Evolutionary conservation across 768 basidiomycete genomes (phyloP).

Genomic region (Podaxis pistillaris): DNA sequence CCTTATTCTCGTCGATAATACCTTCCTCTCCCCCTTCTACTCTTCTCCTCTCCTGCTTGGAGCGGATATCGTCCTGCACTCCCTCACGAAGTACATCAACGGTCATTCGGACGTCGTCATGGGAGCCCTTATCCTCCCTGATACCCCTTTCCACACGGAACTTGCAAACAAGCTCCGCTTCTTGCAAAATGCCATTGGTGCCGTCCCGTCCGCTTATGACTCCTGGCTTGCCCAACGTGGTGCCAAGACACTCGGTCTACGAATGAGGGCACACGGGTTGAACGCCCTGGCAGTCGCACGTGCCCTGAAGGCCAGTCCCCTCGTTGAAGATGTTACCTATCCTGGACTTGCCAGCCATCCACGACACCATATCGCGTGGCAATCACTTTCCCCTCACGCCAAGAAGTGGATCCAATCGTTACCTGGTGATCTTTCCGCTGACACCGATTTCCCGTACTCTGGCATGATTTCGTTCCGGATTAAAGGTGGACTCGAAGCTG

Average conservation of each 20-base stretch:
- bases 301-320: constrained; percentile 49
- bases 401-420: constrained; percentile 50
- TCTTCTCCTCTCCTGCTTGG: constrained; percentile 81
- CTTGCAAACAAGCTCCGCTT: constrained; percentile 67
- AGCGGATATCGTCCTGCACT: constrained; percentile 85
- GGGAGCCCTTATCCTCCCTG: constrained; percentile 76
- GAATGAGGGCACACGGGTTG: constrained; percentile 83
- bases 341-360: constrained; percentile 75
- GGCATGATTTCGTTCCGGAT: constrained; percentile 87
- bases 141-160: constrained; percentile 35
- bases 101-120: constrained; percentile 94
- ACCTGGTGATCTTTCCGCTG: constrained; percentile 14
- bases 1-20: constrained; percentile 89
- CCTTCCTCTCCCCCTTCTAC: constrained; percentile 92
- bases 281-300: constrained; percentile 79
- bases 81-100: constrained; percentile 87
- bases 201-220: constrained; percentile 84
- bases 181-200: constrained; percentile 87
- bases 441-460: constrained; percentile 73
- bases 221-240: constrained; percentile 89
- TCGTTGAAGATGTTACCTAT: constrained; percentile 83
- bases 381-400: constrained; percentile 67
- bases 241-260: constrained; percentile 85
- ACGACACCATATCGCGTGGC: constrained; percentile 62
- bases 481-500: constrained; percentile 53